Percentiles rank a stretch among this genome's conserved stretches.
These are phyloP conservation scores for Diatrype stigma DNA, from an alignment of 2,329 filamentous ascomycete genomes.

Conservation along the genomic window DNA sequence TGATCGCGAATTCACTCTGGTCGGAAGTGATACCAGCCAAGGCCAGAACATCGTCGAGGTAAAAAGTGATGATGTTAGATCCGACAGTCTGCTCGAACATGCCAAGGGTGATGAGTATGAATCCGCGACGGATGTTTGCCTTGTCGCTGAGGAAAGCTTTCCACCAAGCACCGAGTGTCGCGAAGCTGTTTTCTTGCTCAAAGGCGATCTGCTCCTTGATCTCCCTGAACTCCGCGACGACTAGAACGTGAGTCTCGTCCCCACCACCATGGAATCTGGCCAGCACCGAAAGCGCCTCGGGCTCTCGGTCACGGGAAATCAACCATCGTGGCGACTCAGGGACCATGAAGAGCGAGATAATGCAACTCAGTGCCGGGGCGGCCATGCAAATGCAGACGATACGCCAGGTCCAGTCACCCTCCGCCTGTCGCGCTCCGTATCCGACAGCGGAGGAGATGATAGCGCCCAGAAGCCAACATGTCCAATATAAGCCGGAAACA, in stretches of 20 bases:
- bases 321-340: constrained; percentile 5
- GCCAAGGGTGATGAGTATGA: constrained; percentile 2
- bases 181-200: constrained; percentile 2
- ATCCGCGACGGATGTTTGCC: constrained; percentile 2
- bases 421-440: constrained; percentile 1
- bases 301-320: constrained; percentile 2
- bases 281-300: constrained; percentile 2
- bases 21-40: constrained; percentile 3
- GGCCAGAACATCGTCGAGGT: constrained; percentile 1
- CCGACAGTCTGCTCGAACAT: constrained; percentile 3
- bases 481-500: constrained; percentile 2
- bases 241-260: not conserved
- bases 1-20: constrained; percentile 1
- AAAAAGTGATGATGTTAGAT: constrained; percentile 3
- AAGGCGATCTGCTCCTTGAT: constrained; percentile 3
- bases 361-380: constrained; percentile 3
- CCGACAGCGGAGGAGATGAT: constrained; percentile 4
- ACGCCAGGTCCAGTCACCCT: constrained; percentile 2
- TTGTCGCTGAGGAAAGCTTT: constrained; percentile 1
- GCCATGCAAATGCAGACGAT: constrained; percentile 9
- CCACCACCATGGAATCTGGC: constrained; percentile 2
- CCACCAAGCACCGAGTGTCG: constrained; percentile 1
- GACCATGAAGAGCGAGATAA: constrained; percentile 3
- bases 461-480: constrained; percentile 3
- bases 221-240: constrained; percentile 2